Evolutionary conservation across 164 flowering plant genomes (phyloP).

Genomic region (Houttuynia cordata): DNA sequence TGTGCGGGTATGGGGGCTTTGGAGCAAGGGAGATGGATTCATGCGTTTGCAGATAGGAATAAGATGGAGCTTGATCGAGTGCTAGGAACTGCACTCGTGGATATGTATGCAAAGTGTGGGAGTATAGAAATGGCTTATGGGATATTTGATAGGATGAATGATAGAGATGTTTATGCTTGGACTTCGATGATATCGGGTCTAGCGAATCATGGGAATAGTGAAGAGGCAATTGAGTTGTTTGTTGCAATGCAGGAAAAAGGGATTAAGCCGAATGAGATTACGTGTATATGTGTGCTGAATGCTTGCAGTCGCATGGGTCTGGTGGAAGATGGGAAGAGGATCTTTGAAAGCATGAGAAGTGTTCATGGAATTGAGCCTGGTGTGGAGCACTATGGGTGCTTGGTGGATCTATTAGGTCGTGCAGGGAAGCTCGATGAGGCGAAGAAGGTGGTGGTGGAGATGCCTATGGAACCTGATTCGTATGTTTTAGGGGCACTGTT

Average conservation of each 20-base stretch:
- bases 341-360: constrained; percentile 33
- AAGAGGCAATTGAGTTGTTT: constrained; percentile 28
- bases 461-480: constrained; percentile 43
- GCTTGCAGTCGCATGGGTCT: constrained; percentile 46
- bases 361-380: constrained; percentile 35
- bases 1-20: constrained; percentile 41
- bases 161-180: constrained; percentile 40
- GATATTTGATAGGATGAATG: constrained; percentile 26
- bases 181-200: constrained; percentile 49
- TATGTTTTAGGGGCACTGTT: constrained; percentile 44
- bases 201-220: constrained; percentile 35
- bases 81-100: constrained; percentile 42
- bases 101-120: constrained; percentile 60
- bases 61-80: constrained; percentile 29
- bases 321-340: constrained; percentile 36
- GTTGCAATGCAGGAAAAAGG: constrained; percentile 31
- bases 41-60: constrained; percentile 34
- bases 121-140: constrained; percentile 26
- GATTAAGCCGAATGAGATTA: constrained; percentile 38
- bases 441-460: constrained; percentile 25
- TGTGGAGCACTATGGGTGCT: constrained; percentile 46
- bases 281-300: constrained; percentile 36
- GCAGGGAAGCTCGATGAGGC: constrained; percentile 20
- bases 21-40: constrained; percentile 56
- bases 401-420: constrained; percentile 44